Percentiles rank a stretch among this genome's conserved stretches.
Evolutionary conservation across 2,329 filamentous ascomycete genomes (phyloP).

Genomic region (Aspergillus arachidicola): DNA sequence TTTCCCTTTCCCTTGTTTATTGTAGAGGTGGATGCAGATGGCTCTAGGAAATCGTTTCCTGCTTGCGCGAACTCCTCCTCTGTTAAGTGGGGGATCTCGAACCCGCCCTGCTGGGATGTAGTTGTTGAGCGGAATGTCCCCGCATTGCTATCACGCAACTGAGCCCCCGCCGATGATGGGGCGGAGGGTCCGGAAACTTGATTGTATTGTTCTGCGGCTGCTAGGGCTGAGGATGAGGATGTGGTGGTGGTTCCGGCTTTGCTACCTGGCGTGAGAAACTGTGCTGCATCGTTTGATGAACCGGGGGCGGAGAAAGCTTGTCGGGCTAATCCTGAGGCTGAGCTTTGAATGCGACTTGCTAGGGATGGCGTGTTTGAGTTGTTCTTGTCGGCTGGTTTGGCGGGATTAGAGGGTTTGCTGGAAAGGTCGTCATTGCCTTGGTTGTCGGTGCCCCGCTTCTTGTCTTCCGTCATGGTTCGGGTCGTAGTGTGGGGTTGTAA

Average conservation of each 20-base stretch:
- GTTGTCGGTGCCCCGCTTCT: conserved; percentile 25
- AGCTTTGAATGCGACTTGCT: conserved; percentile 33
- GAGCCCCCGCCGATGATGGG: conserved; percentile 14
- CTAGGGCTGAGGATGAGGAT: conserved; percentile 19
- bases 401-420: conserved; percentile 12
- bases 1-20: conserved; percentile 20
- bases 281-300: conserved; percentile 25
- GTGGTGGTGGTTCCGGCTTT: conserved; percentile 23
- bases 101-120: conserved; percentile 16
- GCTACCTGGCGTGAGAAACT: conserved; percentile 25
- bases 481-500: neutral
- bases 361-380: conserved; percentile 27
- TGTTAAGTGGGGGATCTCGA: conserved; percentile 20
- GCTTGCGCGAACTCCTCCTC: conserved; percentile 28
- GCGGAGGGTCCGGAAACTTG: conserved; percentile 8
- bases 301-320: conserved; percentile 32
- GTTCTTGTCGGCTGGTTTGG: conserved; percentile 10
- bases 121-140: conserved; percentile 28
- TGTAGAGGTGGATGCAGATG: neutral
- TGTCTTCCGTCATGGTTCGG: conserved; percentile 20
- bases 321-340: conserved; percentile 38
- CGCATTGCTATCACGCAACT: conserved; percentile 1
- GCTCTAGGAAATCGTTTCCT: neutral
- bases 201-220: conserved; percentile 21
- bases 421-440: conserved; percentile 8